Evolutionary conservation across 2,329 filamentous ascomycete genomes (phyloP).

Genomic region (Talaromyces sp.): DNA sequence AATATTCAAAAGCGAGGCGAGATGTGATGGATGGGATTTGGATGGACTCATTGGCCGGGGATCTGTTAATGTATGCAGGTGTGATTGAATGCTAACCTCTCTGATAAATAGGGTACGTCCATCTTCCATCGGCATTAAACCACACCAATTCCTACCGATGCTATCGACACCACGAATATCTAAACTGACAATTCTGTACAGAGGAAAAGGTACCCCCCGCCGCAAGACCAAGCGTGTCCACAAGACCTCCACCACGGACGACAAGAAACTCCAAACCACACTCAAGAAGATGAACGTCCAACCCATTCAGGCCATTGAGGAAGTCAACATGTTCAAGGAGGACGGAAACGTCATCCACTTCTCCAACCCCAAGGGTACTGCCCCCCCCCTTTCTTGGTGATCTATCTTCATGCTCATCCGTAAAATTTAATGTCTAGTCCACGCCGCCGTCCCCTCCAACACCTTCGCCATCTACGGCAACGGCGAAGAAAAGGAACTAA

Average conservation of each 20-base stretch:
- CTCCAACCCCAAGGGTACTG: conserved; percentile 89
- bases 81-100: conserved; percentile 6
- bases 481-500: conserved; percentile 99
- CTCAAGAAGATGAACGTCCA: conserved; percentile 99
- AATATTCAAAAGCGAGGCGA: no score
- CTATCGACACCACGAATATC: no score
- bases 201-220: conserved; percentile 97
- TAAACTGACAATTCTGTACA: conserved; percentile 31
- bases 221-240: conserved; percentile 98
- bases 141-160: background rate
- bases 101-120: background rate
- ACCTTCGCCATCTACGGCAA: conserved; percentile 99
- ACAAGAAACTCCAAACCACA: conserved; percentile 97
- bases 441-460: conserved; percentile 95
- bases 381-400: conserved; percentile 6
- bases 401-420: background rate
- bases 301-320: conserved; percentile 98
- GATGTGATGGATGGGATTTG: background rate
- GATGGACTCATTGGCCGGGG: background rate
- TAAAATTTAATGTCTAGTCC: no score
- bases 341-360: conserved; percentile 99
- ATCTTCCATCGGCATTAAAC: background rate
- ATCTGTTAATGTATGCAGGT: background rate
- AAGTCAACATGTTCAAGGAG: conserved; percentile 99
- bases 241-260: conserved; percentile 85